Evolutionary conservation across 768 basidiomycete genomes (phyloP), one percentile per base, ranked within the genome.

Genomic region (Cyclocybe aegerita): DNA sequence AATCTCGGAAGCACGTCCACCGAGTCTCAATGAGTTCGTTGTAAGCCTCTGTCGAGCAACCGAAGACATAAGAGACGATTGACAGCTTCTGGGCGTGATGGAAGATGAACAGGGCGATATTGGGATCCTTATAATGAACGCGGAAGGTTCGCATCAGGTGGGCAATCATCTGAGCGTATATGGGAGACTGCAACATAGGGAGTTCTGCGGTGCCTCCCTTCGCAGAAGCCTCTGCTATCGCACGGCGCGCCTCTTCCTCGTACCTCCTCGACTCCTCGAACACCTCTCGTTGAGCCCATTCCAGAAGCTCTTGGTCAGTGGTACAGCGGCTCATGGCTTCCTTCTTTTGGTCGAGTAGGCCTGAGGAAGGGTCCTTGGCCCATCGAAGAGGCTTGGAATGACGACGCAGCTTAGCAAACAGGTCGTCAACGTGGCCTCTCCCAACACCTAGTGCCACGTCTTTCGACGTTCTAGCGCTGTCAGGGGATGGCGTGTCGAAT

Each of bases 11-110:
- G 48, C 77, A 82, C 7, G 72, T 68, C 95, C 95, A 98, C 14
- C 82, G 82, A n/a, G 89, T 92, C 60, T 81, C 75, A 23, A 98
- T 80, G 14, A 94, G 76, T 63, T 96, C 92, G 66, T 94, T 93
- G 68, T 96, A 97, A 0, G 86, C 88, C 8, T 77, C 77, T 0
- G 93, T 89, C 8, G 90, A 88, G 67, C 95, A 98, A 2, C 94
- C 95, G 59, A 86, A 86, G 30, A 95, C 86, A 65, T 91, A 98
- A 4, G 88, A 92, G 4, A 85, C 76, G 43, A 87, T 80, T 1
- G 89, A 91, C 3, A 85, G 78, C 36, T 78, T 78, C 36, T 85
- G 81, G 0, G 92, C 89, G 64, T 93, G 79, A 43, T 86, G 75
- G 71, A 97, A 98, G 17, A 96, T 77, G 14, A 86, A 77, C 12